Evolutionary conservation across 257 asterid genomes (phyloP).

Genomic region (Nicotiana sylvestris): DNA sequence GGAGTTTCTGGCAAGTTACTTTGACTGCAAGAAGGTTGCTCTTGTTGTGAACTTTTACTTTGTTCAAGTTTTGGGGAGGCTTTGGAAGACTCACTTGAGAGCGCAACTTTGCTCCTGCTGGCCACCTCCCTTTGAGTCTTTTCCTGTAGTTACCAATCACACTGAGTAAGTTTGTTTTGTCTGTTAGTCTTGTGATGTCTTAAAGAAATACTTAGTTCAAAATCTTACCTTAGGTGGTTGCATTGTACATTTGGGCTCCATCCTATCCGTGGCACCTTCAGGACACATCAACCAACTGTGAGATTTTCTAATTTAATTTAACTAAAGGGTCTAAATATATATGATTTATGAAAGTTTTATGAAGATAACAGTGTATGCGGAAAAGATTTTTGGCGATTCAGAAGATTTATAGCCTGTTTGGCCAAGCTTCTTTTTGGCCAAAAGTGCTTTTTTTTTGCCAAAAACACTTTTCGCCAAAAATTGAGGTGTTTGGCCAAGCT

Average conservation of each 20-base stretch:
- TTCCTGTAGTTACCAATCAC: slow-evolving; percentile 44
- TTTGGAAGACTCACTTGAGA: slow-evolving; percentile 64
- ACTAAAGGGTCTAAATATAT: slow-evolving; percentile 7
- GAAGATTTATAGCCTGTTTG: background rate
- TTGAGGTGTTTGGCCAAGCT: no score
- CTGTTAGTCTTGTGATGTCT: background rate
- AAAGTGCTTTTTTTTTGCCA: no score
- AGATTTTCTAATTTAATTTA: slow-evolving; percentile 5
- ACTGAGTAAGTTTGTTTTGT: slow-evolving; percentile 11
- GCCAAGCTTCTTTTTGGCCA: no score
- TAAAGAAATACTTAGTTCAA: slow-evolving; percentile 3
- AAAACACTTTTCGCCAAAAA: no score
- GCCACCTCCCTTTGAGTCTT: slow-evolving; percentile 31
- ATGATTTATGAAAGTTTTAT: background rate
- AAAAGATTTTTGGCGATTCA: background rate
- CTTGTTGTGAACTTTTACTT: slow-evolving; percentile 38
- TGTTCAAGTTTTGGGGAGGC: slow-evolving; percentile 49
- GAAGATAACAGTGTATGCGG: background rate
- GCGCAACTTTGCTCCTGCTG: slow-evolving; percentile 45
- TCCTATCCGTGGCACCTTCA: slow-evolving; percentile 42
- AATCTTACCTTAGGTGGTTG: slow-evolving; percentile 38
- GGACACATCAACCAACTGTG: slow-evolving; percentile 22
- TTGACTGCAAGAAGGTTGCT: slow-evolving; percentile 23
- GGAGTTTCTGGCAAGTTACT: slow-evolving; percentile 31
- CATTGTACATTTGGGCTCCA: slow-evolving; percentile 38